Conservation (phyloP, 139 green algal species). For the Tetraselmis chui region DNA sequence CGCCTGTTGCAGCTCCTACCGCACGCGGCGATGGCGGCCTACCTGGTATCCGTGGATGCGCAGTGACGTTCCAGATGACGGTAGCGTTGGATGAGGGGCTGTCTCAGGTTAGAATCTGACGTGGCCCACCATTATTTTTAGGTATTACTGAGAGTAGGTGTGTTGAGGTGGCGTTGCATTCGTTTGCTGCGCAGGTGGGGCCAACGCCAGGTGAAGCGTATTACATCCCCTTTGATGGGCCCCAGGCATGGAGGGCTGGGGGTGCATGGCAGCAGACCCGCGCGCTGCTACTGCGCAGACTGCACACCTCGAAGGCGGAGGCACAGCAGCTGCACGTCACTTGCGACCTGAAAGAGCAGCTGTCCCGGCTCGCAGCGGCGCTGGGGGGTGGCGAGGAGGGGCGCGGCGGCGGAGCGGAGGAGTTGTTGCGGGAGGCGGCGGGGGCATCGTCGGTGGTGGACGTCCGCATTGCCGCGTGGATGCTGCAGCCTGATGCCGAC, state of each 20-base stretch:
- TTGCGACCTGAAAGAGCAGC: conserved; percentile 50
- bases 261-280: neutral
- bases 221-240: neutral
- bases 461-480: conserved; percentile 59
- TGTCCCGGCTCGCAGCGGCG: conserved; percentile 21
- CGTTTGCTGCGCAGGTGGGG: too few species aligned
- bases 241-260: too few species aligned
- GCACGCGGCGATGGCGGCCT: too few species aligned
- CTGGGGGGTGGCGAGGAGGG: neutral
- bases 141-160: too few species aligned
- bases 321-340: conserved; percentile 27
- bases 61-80: neutral
- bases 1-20: neutral
- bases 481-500: conserved; percentile 43
- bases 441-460: conserved; percentile 51
- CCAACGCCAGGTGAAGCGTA: neutral
- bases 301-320: neutral
- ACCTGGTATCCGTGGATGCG: neutral
- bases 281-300: neutral
- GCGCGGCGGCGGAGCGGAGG: neutral
- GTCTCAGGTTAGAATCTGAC: too few species aligned
- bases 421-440: neutral
- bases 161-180: too few species aligned
- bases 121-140: too few species aligned
- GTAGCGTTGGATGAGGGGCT: too few species aligned